phyloP scores from a whole-genome alignment of 306 rosid species.

The Inga leiocalycina region DNA sequence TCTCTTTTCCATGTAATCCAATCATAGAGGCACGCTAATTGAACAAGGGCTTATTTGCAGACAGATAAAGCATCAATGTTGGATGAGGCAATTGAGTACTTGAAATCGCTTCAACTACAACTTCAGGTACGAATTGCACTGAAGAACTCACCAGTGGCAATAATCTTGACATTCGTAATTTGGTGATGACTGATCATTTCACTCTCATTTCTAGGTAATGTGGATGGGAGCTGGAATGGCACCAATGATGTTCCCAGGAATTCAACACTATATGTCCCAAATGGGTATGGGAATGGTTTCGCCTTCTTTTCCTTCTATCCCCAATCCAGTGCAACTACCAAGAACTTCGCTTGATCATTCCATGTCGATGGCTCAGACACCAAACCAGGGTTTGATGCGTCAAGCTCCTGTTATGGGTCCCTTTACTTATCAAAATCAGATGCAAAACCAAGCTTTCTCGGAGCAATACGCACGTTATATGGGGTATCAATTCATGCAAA shows the following conservation, averaged over 20 bases:
- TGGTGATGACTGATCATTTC: conserved; percentile 8
- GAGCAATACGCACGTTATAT: conserved; percentile 76
- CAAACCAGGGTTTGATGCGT: conserved; percentile 59
- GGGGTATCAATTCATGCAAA: conserved; percentile 82
- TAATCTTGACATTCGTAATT: conserved; percentile 20
- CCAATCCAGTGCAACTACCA: conserved; percentile 58
- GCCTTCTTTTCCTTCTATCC: conserved; percentile 59
- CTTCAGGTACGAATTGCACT: conserved; percentile 64
- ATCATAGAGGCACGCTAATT: conserved; percentile 21
- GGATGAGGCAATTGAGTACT: conserved; percentile 92
- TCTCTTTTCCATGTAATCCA: conserved; percentile 21
- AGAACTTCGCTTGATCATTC: conserved; percentile 57
- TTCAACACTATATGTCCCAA: conserved; percentile 70
- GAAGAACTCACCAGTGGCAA: conserved; percentile 2
- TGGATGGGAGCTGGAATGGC: conserved; percentile 96
- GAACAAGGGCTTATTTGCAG: conserved; percentile 47
- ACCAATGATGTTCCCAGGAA: conserved; percentile 82
- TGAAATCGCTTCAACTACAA: conserved; percentile 92
- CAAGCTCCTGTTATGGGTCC: conserved; percentile 63
- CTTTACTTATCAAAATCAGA: conserved; percentile 65
- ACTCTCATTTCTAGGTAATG: conserved; percentile 59
- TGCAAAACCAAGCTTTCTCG: conserved; percentile 68
- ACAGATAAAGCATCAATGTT: conserved; percentile 95
- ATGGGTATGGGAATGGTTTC: conserved; percentile 73
- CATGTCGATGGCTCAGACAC: conserved; percentile 45